phyloP scores from a whole-genome alignment of 306 rosid genomes.

The Cicer yamashitae region DNA sequence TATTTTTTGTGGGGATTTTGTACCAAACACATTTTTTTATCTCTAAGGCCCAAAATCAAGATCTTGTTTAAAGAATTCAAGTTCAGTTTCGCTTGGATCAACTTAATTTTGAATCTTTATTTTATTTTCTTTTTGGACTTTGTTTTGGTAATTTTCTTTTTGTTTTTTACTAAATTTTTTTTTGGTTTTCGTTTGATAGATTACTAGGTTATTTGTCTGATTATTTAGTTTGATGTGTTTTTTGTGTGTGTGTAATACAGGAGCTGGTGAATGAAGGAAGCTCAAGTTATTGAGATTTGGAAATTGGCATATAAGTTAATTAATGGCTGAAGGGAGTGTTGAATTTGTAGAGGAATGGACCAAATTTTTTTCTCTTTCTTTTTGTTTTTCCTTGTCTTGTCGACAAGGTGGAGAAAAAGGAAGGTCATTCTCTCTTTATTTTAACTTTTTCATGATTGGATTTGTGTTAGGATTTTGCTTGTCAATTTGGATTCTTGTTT shows the following conservation, averaged over 20 bases:
- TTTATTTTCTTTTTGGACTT: too few relatives aligned
- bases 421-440: constrained; percentile 38
- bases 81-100: too few relatives aligned
- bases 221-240: background rate
- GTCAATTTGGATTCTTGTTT: constrained; percentile 39
- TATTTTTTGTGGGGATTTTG: too few relatives aligned
- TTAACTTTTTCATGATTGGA: constrained; percentile 4
- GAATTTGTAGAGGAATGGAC: constrained; percentile 54
- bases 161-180: too few relatives aligned
- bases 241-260: constrained; percentile 45
- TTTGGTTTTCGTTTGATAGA: background rate
- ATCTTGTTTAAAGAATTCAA: too few relatives aligned
- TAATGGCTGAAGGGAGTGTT: constrained; percentile 39
- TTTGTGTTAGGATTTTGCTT: constrained; percentile 47
- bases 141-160: too few relatives aligned
- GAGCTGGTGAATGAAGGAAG: constrained; percentile 60
- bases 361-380: constrained; percentile 12
- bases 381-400: constrained; percentile 37
- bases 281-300: constrained; percentile 57
- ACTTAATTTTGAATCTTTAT: too few relatives aligned
- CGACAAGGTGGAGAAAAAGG: constrained; percentile 18
- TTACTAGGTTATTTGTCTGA: background rate
- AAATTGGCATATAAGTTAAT: constrained; percentile 52
- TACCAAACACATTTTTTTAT: too few relatives aligned
- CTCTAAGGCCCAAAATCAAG: too few relatives aligned